These are phyloP conservation scores for Ichthyophthirius multifiliis DNA, from an alignment of 169 alveolate genomes.

Conservation along the genomic window DNA sequence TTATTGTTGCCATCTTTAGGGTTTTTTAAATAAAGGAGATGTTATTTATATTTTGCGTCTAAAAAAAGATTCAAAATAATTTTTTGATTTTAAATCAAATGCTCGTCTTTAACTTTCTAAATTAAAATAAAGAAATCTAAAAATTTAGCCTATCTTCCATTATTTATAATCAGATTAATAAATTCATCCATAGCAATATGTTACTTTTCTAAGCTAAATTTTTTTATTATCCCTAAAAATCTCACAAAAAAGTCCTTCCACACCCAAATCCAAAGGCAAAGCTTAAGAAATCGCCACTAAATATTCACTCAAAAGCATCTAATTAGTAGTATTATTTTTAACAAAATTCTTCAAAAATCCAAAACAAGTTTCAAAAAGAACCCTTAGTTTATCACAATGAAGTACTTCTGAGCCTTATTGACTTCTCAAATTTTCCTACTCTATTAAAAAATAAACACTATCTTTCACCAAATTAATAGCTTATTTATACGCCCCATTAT, in stretches of 20 bases:
- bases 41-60: slow-evolving; percentile 20
- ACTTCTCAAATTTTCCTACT: background rate
- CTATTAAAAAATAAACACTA: slow-evolving; percentile 7
- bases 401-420: background rate
- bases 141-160: slow-evolving; percentile 40
- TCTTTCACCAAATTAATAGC: slow-evolving; percentile 24
- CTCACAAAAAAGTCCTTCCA: slow-evolving; percentile 26
- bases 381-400: background rate
- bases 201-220: slow-evolving; percentile 34
- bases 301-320: slow-evolving; percentile 30
- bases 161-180: slow-evolving; percentile 8
- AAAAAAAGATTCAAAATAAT: slow-evolving; percentile 23
- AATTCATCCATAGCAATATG: slow-evolving; percentile 23
- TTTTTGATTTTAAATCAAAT: slow-evolving; percentile 15
- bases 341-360: slow-evolving; percentile 26
- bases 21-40: slow-evolving; percentile 23
- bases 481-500: slow-evolving; percentile 12
- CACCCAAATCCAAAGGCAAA: slow-evolving; percentile 25
- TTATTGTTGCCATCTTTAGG: background rate
- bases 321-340: slow-evolving; percentile 6
- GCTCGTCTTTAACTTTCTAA: slow-evolving; percentile 19
- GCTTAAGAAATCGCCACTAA: background rate
- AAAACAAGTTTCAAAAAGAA: slow-evolving; percentile 6
- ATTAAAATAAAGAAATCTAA: slow-evolving; percentile 36
- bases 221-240: slow-evolving; percentile 41